These are phyloP conservation scores for Pleurotus pulmonarius DNA, from an alignment of 768 basidiomycete species.

Conservation along the genomic window DNA sequence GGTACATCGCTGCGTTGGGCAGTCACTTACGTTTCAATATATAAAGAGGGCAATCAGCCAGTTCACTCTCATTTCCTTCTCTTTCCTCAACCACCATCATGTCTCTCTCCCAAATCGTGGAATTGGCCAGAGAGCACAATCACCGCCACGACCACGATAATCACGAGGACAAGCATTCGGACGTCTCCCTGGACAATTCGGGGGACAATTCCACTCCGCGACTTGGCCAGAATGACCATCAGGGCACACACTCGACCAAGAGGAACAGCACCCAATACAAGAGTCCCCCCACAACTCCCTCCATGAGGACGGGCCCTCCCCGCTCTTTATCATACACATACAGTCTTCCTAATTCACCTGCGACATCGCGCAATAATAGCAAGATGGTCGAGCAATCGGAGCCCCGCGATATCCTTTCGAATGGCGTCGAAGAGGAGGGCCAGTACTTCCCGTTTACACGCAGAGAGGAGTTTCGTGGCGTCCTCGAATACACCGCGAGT, in stretches of 20 bases:
- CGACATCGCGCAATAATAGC: constrained; percentile 19
- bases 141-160: not conserved
- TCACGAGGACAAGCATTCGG: not conserved
- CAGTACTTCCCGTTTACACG: constrained; percentile 26
- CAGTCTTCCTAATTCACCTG: constrained; percentile 42
- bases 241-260: constrained; percentile 11
- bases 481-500: constrained; percentile 42
- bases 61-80: not conserved
- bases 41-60: not conserved
- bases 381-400: constrained; percentile 19
- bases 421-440: constrained; percentile 30
- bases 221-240: constrained; percentile 3
- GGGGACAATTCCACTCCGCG: constrained; percentile 1
- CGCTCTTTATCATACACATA: constrained; percentile 68
- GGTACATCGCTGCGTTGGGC: not conserved
- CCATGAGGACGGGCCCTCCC: constrained; percentile 68
- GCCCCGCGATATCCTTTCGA: constrained; percentile 22
- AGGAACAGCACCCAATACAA: constrained; percentile 19
- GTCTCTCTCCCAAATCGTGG: not conserved
- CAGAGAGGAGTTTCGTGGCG: constrained; percentile 56
- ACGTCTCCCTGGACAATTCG: not conserved
- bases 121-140: not conserved
- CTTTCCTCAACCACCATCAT: not conserved
- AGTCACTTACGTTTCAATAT: not conserved
- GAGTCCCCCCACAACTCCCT: constrained; percentile 46